Base-by-base conservation (phyloP, 225 moss, liverwort and hornwort genomes). In the Physcomitrellopsis africana region DNA sequence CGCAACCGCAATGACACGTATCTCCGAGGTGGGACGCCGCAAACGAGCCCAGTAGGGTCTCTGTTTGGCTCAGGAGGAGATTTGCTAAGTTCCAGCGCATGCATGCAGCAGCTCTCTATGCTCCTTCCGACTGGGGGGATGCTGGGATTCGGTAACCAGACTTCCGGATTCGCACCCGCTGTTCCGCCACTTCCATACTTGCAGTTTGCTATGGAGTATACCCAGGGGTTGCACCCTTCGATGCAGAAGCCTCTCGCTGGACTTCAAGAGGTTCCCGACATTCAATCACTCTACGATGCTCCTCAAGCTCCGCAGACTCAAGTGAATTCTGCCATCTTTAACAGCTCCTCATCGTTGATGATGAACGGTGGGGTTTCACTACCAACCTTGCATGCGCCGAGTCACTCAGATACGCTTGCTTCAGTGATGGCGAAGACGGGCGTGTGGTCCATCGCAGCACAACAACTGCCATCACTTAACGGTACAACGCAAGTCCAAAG, bases 21-120 rank as follows among this genome's bases (percentile, higher is more conserved):
- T 1, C 71, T 66, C 11, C 42, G 24, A 1, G 1, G 75, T 62
- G 59, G 67, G 9, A 61, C 48, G 63, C 51, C 68, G 16, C 32
- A 37, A n/a, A 32, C 8, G 74, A 54, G 2, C 42, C 46, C 44
- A 22, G 3, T 46, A 27, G 52, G 24, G 49, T 14, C 37, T 15
- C 9, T 62, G 65, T 23, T 15, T 3, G 26, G 10, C 60, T 57
- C 69, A 0, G 14, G 60, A 17, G 78, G 59, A 11, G 78, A 27
- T 0, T 9, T 83, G 3, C 60, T 74, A 1, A 68, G 71, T 62
- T 67, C 72, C 22, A 81, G 47, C 76, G 75, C 69, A 41, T 80
- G 80, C 69, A 72, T 86, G 69, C 83, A 81, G 48, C 86, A 83
- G 68, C 78, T 86, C 5, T 70, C 83, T 16, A 81, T 81, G 75